Conservation (phyloP, 495 filamentous ascomycete species). For the Cercophora sp. region DNA sequence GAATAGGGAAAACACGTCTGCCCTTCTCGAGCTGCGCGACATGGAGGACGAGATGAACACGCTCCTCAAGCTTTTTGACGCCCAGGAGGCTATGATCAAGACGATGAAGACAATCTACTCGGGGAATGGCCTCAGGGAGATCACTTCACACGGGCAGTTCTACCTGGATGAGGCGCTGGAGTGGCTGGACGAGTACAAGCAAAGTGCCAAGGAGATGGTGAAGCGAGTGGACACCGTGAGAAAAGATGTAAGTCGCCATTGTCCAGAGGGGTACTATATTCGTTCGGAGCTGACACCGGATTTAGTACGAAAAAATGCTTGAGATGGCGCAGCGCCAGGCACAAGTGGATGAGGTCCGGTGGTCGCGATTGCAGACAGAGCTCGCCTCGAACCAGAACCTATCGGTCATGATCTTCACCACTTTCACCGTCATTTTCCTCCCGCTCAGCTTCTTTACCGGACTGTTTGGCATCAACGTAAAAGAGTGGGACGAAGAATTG, state of each 20-base stretch:
- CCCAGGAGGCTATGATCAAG: slow-evolving; percentile 50
- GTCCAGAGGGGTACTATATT: no score
- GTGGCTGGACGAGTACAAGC: slow-evolving; percentile 54
- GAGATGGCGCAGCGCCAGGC: slow-evolving; percentile 68
- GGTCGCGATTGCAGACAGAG: slow-evolving; percentile 60
- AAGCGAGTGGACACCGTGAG: slow-evolving; percentile 44
- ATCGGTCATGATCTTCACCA: slow-evolving; percentile 66
- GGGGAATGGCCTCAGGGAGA: slow-evolving; percentile 25
- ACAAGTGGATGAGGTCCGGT: slow-evolving; percentile 63
- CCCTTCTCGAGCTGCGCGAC: slow-evolving; percentile 61
- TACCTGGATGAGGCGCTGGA: slow-evolving; percentile 51
- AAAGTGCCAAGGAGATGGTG: slow-evolving; percentile 56
- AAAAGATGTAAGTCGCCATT: slow-evolving; percentile 34
- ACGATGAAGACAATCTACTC: slow-evolving; percentile 42
- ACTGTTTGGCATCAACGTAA: slow-evolving; percentile 62
- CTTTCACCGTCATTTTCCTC: slow-evolving; percentile 64
- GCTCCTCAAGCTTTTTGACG: slow-evolving; percentile 54
- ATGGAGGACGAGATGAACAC: slow-evolving; percentile 63
- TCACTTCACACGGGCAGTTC: slow-evolving; percentile 36
- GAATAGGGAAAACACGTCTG: slow-evolving; percentile 61
- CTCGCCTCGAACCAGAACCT: slow-evolving; percentile 60
- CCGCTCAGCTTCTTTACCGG: slow-evolving; percentile 65
- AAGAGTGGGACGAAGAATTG: slow-evolving; percentile 55
- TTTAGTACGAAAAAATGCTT: slow-evolving; percentile 59
- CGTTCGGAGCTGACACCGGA: not conserved